Evolutionary conservation across 148 eudicot genomes (phyloP), one percentile per base, ranked within the genome.

Genomic region (Vaccinium corymbosum): DNA sequence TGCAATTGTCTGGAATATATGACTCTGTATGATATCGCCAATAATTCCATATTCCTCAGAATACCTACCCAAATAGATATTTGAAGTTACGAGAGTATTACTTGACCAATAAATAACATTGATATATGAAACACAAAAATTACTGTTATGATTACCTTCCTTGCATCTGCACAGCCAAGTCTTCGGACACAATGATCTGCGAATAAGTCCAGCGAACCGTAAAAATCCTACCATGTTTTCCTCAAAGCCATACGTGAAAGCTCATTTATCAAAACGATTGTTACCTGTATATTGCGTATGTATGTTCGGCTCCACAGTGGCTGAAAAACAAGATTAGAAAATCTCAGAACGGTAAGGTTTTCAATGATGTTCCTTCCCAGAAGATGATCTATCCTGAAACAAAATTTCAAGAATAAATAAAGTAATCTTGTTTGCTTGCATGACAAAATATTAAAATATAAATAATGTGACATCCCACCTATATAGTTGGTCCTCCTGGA

Each of bases 271-370:
- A 3, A 52, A 71, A 83, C 46, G 61, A 84, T 81, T 19, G 72
- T 80, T 81, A 84, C 78, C 84, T 90, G 92, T 78, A 88, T 86
- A 83, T 88, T 90, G 29, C 86, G 83, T 5, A 90, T 56, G 29
- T 86, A 88, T 66, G 89, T 68, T 50, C 90, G 81, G 38, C 78
- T 86, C 87, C 90, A 88, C 22, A 88, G 76, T 84, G 90, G 90
- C 84, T 83, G 89, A 61, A 86, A 88, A 48, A 86, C 87, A 59
- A 88, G 84, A 85, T 88, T 86, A 61, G 89, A 88, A 78, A 90
- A 90, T 48, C 92, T 87, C 25, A 90, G 83, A 48, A 86, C 90
- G 76, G 88, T 86, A 80, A 90, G 88, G 52, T 88, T 90, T 78
- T 86, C 86, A 77, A 90, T 85, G 59, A 88, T 84, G 51, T 90